These are phyloP conservation scores for Yamagishiella unicocca DNA, from an alignment of 139 green algal genomes.

Conservation along the genomic window DNA sequence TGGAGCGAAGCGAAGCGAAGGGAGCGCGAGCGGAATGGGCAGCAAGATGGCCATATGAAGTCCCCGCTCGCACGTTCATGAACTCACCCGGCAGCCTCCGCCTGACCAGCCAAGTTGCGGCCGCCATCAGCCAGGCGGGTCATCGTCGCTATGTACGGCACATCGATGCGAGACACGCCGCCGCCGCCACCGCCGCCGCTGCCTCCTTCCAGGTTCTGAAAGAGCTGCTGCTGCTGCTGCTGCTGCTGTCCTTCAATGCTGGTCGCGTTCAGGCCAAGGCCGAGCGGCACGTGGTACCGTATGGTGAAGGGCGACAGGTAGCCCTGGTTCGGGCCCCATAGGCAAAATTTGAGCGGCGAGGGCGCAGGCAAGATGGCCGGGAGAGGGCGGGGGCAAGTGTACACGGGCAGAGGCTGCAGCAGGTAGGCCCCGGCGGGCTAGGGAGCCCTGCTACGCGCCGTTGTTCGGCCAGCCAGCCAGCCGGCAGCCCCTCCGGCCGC, in stretches of 20 bases:
- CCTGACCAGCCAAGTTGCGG: too few relatives aligned
- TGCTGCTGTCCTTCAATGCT: not conserved
- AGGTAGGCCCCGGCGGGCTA: too few relatives aligned
- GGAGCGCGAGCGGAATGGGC: too few relatives aligned
- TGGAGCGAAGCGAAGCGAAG: too few relatives aligned
- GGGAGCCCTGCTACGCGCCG: too few relatives aligned
- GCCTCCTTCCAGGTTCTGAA: too few relatives aligned
- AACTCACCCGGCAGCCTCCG: too few relatives aligned
- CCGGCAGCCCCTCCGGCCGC: not conserved
- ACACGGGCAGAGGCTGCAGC: too few relatives aligned
- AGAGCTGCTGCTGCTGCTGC: not conserved
- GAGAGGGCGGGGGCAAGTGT: too few relatives aligned
- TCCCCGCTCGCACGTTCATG: too few relatives aligned
- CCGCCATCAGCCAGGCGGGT: not conserved
- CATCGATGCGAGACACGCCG: slow-evolving; percentile 1
- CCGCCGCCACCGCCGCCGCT: too few relatives aligned
- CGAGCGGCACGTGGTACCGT: slow-evolving; percentile 64
- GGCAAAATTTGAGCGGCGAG: not conserved
- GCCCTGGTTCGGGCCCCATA: not conserved
- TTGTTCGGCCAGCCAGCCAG: not conserved
- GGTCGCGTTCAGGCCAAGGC: not conserved
- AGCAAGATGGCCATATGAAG: too few relatives aligned
- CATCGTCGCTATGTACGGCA: slow-evolving; percentile 41
- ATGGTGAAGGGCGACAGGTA: slow-evolving; percentile 70
- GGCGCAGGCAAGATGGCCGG: not conserved